Evolutionary conservation across 208 protist genomes (phyloP), one percentile per base, ranked within the genome.

Genomic region (Leptomonas pyrrhocoris): DNA sequence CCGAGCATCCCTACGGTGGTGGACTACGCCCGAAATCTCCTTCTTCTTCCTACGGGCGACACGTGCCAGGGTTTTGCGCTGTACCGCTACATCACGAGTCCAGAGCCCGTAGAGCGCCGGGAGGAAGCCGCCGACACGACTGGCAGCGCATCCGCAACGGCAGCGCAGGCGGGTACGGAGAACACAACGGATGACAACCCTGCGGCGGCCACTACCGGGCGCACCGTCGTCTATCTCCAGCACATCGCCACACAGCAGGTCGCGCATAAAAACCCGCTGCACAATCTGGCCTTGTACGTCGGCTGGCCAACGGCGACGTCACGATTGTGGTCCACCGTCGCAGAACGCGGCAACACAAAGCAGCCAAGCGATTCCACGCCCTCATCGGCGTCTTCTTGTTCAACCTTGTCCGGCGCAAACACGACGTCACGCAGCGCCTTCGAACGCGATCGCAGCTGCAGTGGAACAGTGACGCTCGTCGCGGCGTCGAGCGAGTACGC

Each of bases 201-300:
- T 36, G 46, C 23, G 15, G 3, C 21, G 7, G 25, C 50, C 40
- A 67, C 55, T 2, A 63, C 53, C 28, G 63, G 60, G 15, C 64
- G 65, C 31, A 72, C 60, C 43, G 73, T 66, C 13, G 59, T 34
- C 36, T 71, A 65, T 45, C n/a, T 77, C 13, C 46, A 86, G 42
- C 45, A 70, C 63, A 57, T 89, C 54, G 81, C 80, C 11, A 76
- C 73, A 15, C 60, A 69, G 38, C 27, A 13, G 0, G 42, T 25
- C 6, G 86, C 86, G 15, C 86, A 92, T 45, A 64, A 73, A 38
- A 85, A 92, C 43, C 58, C 61, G 16, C 54, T 92, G 42, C 53
- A 63, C 53, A 81, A 65, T 25, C 58, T 92, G 1, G 77, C 82
- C 12, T 66, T 92, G 28, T 71, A 76, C 59, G 56, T 86, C 3